Evolutionary conservation across 805 yeast genomes (phyloP).

Genomic region (Lachancea quebecensis): DNA sequence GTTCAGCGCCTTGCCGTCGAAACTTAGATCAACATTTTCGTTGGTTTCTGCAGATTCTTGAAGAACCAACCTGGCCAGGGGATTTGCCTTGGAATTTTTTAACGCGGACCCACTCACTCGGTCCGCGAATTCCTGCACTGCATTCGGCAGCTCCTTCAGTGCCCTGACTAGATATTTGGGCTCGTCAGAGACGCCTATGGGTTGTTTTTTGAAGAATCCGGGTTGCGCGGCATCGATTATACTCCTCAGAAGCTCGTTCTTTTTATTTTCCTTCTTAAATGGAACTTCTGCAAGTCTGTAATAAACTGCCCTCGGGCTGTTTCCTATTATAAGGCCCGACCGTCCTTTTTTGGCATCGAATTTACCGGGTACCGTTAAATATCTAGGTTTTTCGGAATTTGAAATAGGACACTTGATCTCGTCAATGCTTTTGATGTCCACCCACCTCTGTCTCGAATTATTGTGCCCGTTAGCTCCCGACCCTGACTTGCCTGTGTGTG

Average conservation of each 20-base stretch:
- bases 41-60: constrained; percentile 9
- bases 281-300: constrained; percentile 3
- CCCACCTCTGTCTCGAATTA: neutral
- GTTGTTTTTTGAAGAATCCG: constrained; percentile 10
- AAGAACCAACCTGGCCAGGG: neutral
- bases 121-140: neutral
- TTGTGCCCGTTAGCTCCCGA: neutral
- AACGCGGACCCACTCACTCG: neutral
- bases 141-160: constrained; percentile 7
- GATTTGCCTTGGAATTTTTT: neutral
- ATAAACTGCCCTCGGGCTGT: neutral
- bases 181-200: constrained; percentile 12
- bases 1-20: constrained; percentile 42
- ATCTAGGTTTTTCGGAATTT: neutral
- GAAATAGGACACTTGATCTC: neutral
- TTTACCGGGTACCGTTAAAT: neutral
- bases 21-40: constrained; percentile 36
- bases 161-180: constrained; percentile 2
- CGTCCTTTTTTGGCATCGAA: neutral
- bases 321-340: neutral
- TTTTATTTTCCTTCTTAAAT: neutral
- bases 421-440: neutral
- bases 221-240: constrained; percentile 10
- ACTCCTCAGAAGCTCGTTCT: neutral
- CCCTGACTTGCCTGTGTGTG: neutral